phyloP scores from a whole-genome alignment of 2,329 filamentous ascomycete genomes.

The Rasamsonia emersonii region DNA sequence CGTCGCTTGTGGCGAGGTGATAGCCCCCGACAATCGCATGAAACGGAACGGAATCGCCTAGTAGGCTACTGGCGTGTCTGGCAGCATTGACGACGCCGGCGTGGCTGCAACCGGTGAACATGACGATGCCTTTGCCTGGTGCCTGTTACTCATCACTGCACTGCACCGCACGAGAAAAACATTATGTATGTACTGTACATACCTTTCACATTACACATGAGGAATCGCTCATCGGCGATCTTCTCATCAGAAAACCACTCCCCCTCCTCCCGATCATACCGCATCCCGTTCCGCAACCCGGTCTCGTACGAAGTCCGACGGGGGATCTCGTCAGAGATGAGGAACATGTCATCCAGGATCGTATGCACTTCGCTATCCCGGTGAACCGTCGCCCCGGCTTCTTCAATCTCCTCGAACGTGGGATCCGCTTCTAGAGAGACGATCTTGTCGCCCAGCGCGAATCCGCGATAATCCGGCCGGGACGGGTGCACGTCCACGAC shows the following conservation, averaged over 20 bases:
- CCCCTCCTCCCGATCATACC: conserved; percentile 30
- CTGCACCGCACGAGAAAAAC: neutral
- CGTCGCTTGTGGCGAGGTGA: conserved; percentile 42
- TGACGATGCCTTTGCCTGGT: conserved; percentile 43
- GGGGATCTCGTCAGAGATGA: conserved; percentile 48
- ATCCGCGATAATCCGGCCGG: conserved; percentile 44
- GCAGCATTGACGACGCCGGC: conserved; percentile 47
- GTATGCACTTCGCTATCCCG: conserved; percentile 35
- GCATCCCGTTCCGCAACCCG: conserved; percentile 39
- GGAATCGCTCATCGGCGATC: conserved; percentile 45
- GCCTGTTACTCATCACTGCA: neutral
- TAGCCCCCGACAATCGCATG: conserved; percentile 47
- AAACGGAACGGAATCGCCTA: conserved; percentile 30
- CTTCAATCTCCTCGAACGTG: conserved; percentile 39
- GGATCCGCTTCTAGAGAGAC: conserved; percentile 48
- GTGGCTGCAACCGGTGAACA: conserved; percentile 50
- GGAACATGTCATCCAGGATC: conserved; percentile 43
- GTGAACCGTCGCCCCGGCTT: conserved; percentile 33
- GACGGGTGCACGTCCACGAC: conserved; percentile 45
- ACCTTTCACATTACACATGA: conserved; percentile 48
- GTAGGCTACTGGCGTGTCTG: conserved; percentile 37
- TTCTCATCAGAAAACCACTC: conserved; percentile 42
- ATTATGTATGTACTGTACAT: conserved; percentile 5
- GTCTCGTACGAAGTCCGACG: conserved; percentile 42
- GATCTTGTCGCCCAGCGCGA: conserved; percentile 32